A percentile compares a stretch with the other conserved stretches of the same genome.
Conservation (phyloP, 768 basidiomycete genomes). For the Crucibulum laeve region DNA sequence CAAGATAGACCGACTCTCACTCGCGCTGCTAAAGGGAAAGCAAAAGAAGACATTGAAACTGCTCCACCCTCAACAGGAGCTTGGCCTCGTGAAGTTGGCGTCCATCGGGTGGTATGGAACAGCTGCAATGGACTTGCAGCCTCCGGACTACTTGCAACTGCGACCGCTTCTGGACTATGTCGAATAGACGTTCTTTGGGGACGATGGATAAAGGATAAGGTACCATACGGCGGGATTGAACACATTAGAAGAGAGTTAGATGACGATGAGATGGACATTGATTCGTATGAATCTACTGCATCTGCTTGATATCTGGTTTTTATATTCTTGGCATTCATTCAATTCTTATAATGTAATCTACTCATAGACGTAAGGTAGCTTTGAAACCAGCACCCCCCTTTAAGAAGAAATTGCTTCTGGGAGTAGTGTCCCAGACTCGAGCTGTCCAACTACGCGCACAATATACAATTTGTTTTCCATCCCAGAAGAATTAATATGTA, state of each 20-base stretch:
- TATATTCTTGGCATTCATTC: too few species aligned
- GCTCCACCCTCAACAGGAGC: conserved; percentile 45
- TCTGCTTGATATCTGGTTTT: too few species aligned
- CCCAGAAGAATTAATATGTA: too few species aligned
- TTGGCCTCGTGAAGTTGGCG: conserved; percentile 76
- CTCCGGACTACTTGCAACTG: conserved; percentile 65
- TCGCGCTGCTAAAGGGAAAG: conserved; percentile 30
- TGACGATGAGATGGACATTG: conserved; percentile 39
- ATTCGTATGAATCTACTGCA: conserved; percentile 35
- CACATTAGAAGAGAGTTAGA: conserved; percentile 58
- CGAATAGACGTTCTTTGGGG: conserved; percentile 80
- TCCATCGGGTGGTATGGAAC: conserved; percentile 84
- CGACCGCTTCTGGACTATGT: conserved; percentile 81
- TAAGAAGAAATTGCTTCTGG: too few species aligned
- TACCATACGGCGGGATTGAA: conserved; percentile 63
- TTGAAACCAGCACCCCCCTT: too few species aligned
- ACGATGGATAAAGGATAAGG: conserved; percentile 61
- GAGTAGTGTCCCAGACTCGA: too few species aligned
- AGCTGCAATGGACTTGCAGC: conserved; percentile 59
- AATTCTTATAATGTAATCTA: too few species aligned
- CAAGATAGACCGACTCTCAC: conserved; percentile 38
- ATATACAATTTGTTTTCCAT: too few species aligned
- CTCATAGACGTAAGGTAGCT: too few species aligned
- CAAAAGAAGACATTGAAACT: conserved; percentile 23
- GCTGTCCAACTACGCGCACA: too few species aligned